Percentiles rank a stretch among this genome's conserved stretches.
Evolutionary conservation across 371 early-diverging fungal species (phyloP).

Genomic region (Mortierella sp.): DNA sequence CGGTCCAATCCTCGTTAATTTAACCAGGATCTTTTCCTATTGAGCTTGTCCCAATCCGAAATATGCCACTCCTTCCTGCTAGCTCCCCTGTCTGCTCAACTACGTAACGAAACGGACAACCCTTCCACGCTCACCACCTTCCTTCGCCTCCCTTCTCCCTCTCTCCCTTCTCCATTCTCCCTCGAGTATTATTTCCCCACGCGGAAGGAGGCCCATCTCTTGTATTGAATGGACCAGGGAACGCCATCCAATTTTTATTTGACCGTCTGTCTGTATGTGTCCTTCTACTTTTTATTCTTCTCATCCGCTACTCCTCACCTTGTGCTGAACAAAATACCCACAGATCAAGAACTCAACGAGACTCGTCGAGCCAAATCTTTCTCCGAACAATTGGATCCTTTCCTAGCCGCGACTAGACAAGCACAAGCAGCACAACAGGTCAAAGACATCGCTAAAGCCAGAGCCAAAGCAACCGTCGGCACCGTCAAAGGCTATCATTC

Average conservation of each 20-base stretch:
- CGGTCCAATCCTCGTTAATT: too few species aligned
- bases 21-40: too few species aligned
- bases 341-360: constrained; percentile 32
- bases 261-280: constrained; percentile 55
- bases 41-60: neutral
- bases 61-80: too few species aligned
- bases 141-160: neutral
- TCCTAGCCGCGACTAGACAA: constrained; percentile 41
- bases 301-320: constrained; percentile 15
- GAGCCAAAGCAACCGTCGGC: constrained; percentile 37
- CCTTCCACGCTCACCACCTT: too few species aligned
- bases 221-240: constrained; percentile 51
- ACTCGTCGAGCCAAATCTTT: constrained; percentile 34
- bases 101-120: too few species aligned
- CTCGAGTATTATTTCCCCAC: constrained; percentile 1
- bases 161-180: neutral
- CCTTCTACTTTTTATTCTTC: constrained; percentile 55
- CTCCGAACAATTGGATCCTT: constrained; percentile 53
- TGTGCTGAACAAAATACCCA: constrained; percentile 15
- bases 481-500: constrained; percentile 27
- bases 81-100: too few species aligned
- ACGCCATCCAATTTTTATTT: constrained; percentile 51
- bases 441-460: constrained; percentile 37
- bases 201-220: neutral
- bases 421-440: constrained; percentile 32